Evolutionary conservation across 345 rosid genomes (phyloP), one percentile per base, ranked within the genome.

Genomic region (Mangifera indica): DNA sequence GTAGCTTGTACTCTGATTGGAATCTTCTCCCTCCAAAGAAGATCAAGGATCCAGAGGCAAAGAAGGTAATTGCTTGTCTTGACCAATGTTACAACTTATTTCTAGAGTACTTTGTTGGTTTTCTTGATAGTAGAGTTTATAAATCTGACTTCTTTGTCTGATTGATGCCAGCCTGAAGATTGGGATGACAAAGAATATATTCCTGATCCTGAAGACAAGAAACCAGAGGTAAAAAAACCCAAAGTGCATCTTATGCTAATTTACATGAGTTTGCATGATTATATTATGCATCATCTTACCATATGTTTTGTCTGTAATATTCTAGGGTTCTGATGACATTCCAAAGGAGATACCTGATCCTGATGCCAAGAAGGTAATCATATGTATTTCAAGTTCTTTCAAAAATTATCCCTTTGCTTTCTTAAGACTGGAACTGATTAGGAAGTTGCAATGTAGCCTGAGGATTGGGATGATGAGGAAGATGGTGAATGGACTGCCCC

Each of bases 401-500:
- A 24, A 14, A 42, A 5, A 8, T 15, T 48, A 15, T 46, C 15
- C 6, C 53, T 62, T 29, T 2, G 34, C 29, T 7, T 62, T 22
- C 17, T 26, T 48, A 13, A 20, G 59, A 56, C 11, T 53, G 24
- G 54, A 61, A 29, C 68, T 78, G 4, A 77, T 72, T 66, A 52
- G 68, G 40, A 44, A 58, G 15, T 51, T 55, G 63, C 11, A 48
- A 21, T 67, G 44, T 79, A 96, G 99, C 99, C 99, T 63, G 98
- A 96, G 73, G 98, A 93, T 79, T 96, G 99, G 99, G 97, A 96
- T 83, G 99, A 93, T 5, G 97, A 96, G 79, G 99, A 96, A 82
- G 99, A 96, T 84, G 98, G 98, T 85, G 99, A 92, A 78, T 96
- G 99, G 99, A 88, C 96, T 51, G 79, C 91, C 64, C 94, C 99